phyloP scores from a whole-genome alignment of 495 filamentous ascomycete species.

The Aspergillus ostianus region DNA sequence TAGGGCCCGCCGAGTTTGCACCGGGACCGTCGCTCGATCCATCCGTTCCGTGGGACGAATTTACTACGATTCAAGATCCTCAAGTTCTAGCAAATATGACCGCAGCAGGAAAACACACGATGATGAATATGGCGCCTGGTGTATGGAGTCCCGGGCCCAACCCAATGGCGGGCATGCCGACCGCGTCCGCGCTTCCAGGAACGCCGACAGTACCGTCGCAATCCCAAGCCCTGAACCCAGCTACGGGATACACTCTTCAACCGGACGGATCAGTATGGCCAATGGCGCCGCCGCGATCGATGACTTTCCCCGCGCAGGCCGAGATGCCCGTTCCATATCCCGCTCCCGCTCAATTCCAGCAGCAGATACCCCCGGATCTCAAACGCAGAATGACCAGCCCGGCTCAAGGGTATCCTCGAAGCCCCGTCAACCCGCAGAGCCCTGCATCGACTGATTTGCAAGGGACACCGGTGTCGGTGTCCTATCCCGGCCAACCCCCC shows the following conservation, averaged over 20 bases:
- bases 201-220: conserved; percentile 37
- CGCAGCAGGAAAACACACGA: conserved; percentile 32
- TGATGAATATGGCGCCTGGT: conserved; percentile 38
- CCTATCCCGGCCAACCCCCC: conserved; percentile 33
- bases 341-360: conserved; percentile 30
- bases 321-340: conserved; percentile 30
- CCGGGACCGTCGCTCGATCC: conserved; percentile 35
- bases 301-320: conserved; percentile 39
- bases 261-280: conserved; percentile 43
- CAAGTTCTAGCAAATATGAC: conserved; percentile 38
- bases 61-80: conserved; percentile 41
- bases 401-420: conserved; percentile 27
- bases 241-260: conserved; percentile 36
- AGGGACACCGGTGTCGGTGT: conserved; percentile 29
- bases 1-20: conserved; percentile 31
- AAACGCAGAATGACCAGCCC: conserved; percentile 48
- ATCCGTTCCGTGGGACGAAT: conserved; percentile 41
- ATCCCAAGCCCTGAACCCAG: conserved; percentile 30
- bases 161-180: conserved; percentile 26
- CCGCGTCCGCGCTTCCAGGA: conserved; percentile 31
- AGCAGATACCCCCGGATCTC: conserved; percentile 37
- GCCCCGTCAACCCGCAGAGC: conserved; percentile 26
- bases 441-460: conserved; percentile 33
- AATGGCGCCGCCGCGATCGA: conserved; percentile 36
- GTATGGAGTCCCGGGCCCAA: conserved; percentile 31